phyloP scores from a whole-genome alignment of 2,329 filamentous ascomycete species.

The Trichoderma atrobrunneum region DNA sequence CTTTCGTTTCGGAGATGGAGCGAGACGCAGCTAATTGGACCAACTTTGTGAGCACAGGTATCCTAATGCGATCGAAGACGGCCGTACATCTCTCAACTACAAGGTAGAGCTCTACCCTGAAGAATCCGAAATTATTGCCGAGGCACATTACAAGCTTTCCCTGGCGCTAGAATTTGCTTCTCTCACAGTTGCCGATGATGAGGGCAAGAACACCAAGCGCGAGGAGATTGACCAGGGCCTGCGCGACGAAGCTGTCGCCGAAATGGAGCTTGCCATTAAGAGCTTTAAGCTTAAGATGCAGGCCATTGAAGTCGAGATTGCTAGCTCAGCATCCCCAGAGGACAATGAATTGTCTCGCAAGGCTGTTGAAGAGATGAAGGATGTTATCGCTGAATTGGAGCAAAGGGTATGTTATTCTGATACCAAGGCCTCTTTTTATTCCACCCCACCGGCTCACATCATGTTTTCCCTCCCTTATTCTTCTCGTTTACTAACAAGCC shows the following conservation, averaged over 20 bases:
- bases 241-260: conserved; percentile 65
- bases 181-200: conserved; percentile 59
- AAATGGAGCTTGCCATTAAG: conserved; percentile 72
- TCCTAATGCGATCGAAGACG: conserved; percentile 79
- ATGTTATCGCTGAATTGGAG: conserved; percentile 77
- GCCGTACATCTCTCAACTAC: conserved; percentile 71
- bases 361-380: conserved; percentile 70
- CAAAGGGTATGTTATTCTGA: conserved; percentile 54
- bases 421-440: background rate
- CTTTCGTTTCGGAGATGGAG: background rate
- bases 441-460: background rate
- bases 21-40: background rate
- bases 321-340: conserved; percentile 60
- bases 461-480: background rate
- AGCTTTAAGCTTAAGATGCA: conserved; percentile 70
- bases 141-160: conserved; percentile 95
- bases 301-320: conserved; percentile 65
- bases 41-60: conserved; percentile 51
- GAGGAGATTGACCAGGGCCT: conserved; percentile 63
- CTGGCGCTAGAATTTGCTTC: conserved; percentile 92
- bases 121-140: conserved; percentile 82
- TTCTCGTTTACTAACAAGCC: conserved; percentile 11
- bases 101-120: conserved; percentile 76
- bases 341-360: conserved; percentile 62
- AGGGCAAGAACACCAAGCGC: conserved; percentile 45